Base-by-base conservation (phyloP, 164 flowering plant genomes). In the Sextonia rubra region DNA sequence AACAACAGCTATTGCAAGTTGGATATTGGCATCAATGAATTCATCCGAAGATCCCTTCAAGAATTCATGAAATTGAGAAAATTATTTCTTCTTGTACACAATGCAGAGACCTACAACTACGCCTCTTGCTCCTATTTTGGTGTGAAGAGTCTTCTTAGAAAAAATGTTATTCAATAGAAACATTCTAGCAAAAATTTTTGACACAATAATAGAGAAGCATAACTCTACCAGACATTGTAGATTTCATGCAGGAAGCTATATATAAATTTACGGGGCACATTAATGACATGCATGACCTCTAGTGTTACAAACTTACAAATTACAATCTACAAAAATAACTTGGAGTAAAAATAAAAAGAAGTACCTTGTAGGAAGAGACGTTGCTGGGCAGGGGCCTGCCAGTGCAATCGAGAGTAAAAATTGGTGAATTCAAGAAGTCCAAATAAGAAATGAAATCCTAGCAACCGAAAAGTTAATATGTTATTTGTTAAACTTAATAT, bases 11-110 rank as follows among this genome's bases (percentile, higher is more conserved):
- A 95, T 82, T 47, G 83, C 92, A 58, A 95, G 93, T 80, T 95
- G 97, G 79, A 95, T 82, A 75, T 95, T 95, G 80, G 99, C 97
- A 79, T 93, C 97, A 65, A 85, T 91, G 81, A 87, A 95, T 22
- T 91, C 99, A 86, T 95, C 99, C 77, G 98, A 95, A 77, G 99
- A 95, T 76, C 99, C 99, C 99, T 95, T 87, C 86, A 86, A 78
- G 83, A 62, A 76, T 65, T 77, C 61, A 84, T 64, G 44, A 79
- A 82, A 73, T 81, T 69, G 76, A 80, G 70, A 81, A 76, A 75
- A 86, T 83, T 81, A 82, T 72, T 66, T 26, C 6, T 27, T 25
- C 66, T 8, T 5, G 5, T 37, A 6, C 44, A 37, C 44, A 5
- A 37, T 37, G 44, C 44, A 27, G 15, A 55, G 18, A 22, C 25